Conservation (phyloP, 306 rosid species). For the Lathyrus aphaca region DNA sequence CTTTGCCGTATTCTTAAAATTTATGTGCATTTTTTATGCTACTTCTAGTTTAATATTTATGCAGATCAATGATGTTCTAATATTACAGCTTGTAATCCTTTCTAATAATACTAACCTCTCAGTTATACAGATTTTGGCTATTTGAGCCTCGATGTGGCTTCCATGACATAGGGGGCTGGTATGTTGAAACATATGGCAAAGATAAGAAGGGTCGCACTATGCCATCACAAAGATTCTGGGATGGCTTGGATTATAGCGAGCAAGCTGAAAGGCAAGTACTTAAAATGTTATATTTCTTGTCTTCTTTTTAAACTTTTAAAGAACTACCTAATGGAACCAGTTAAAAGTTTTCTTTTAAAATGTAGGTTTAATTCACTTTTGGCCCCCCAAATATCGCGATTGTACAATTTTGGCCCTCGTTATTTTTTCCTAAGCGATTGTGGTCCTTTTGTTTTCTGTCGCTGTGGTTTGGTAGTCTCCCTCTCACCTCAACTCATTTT, state of each 20-base stretch:
- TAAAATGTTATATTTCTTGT: conserved; percentile 24
- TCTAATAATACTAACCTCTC: conserved; percentile 37
- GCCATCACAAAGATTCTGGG: conserved; percentile 83
- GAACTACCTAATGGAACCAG: conserved; percentile 1
- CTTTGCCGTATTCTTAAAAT: conserved; percentile 6
- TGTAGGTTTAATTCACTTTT: not conserved
- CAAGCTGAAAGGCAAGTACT: conserved; percentile 58
- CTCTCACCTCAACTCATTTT: not conserved
- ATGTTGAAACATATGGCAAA: conserved; percentile 87
- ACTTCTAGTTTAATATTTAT: conserved; percentile 20
- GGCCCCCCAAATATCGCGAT: not conserved
- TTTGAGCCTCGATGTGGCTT: conserved; percentile 96
- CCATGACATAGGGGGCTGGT: conserved; percentile 98
- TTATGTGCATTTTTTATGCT: conserved; percentile 1
- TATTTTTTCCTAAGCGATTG: not conserved
- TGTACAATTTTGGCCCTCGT: not conserved
- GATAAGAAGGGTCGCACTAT: conserved; percentile 72
- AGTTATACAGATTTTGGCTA: conserved; percentile 81
- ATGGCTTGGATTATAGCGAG: conserved; percentile 61
- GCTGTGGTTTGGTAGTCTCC: not conserved
- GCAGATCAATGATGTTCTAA: conserved; percentile 18
- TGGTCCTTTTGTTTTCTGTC: not conserved
- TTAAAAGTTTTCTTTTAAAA: conserved; percentile 4
- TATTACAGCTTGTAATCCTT: conserved; percentile 12
- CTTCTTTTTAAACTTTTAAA: conserved; percentile 17